A percentile compares a stretch with the other conserved stretches of the same genome.
These are phyloP conservation scores for Penicillium sp. DNA, from an alignment of 2,329 filamentous ascomycete species.

Conservation along the genomic window DNA sequence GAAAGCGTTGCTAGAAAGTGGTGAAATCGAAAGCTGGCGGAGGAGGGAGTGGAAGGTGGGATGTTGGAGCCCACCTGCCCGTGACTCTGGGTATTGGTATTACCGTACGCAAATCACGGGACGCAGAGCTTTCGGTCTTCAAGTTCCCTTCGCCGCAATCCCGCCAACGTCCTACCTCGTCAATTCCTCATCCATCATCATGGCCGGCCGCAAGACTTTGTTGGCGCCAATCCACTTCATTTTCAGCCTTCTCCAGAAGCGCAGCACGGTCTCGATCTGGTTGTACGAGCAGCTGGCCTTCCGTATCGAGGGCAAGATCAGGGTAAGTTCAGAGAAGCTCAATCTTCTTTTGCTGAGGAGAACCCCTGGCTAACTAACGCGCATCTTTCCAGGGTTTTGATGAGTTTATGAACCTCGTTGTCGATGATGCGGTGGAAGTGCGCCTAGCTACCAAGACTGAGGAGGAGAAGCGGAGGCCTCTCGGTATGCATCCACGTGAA, in stretches of 20 bases:
- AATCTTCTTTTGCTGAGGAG: too few species aligned
- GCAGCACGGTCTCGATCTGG: conserved; percentile 90
- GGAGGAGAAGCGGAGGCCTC: conserved; percentile 72
- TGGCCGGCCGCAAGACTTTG: conserved; percentile 67
- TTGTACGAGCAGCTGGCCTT: conserved; percentile 94
- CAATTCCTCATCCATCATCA: conserved; percentile 30
- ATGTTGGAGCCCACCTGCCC: conserved; percentile 19
- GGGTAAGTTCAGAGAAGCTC: conserved; percentile 58
- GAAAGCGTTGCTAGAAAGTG: neutral
- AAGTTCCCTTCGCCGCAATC: conserved; percentile 12
- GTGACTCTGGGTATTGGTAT: conserved; percentile 25
- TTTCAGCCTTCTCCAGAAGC: conserved; percentile 85
- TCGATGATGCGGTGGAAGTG: conserved; percentile 94
- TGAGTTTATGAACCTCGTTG: conserved; percentile 98
- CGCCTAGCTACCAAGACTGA: conserved; percentile 79
- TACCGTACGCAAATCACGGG: conserved; percentile 29
- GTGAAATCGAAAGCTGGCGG: conserved; percentile 13
- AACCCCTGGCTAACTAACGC: neutral
- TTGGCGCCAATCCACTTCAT: conserved; percentile 84
- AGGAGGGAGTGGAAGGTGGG: conserved; percentile 25
- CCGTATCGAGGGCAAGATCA: conserved; percentile 93
- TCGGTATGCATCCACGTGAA: conserved; percentile 62
- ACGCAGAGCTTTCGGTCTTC: conserved; percentile 25
- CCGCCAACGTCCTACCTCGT: conserved; percentile 7
- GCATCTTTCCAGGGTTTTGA: conserved; percentile 76